Percentiles rank a stretch among this genome's conserved stretches.
Conservation (phyloP, 2,329 filamentous ascomycete genomes). For the Fusarium sp. region DNA sequence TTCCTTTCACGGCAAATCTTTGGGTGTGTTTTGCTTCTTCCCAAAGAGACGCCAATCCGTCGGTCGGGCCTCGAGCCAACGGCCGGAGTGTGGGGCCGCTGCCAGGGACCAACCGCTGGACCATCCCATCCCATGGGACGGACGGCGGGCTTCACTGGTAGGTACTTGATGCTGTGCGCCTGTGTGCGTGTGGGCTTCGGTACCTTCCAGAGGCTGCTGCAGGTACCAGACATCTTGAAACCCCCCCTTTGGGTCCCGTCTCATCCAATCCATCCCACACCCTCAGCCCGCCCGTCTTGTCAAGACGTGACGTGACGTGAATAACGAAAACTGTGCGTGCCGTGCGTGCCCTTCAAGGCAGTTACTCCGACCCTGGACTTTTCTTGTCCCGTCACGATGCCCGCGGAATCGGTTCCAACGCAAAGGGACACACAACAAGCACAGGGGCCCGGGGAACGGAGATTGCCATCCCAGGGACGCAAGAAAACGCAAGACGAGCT, state of each 20-base stretch:
- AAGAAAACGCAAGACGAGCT: neutral
- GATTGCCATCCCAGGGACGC: slow-evolving; percentile 15
- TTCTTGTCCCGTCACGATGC: slow-evolving; percentile 19
- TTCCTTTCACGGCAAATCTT: slow-evolving; percentile 13
- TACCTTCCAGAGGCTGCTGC: slow-evolving; percentile 34
- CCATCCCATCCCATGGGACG: slow-evolving; percentile 2
- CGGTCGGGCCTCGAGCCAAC: slow-evolving; percentile 34
- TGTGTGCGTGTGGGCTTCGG: slow-evolving; percentile 34
- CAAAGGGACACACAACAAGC: slow-evolving; percentile 25
- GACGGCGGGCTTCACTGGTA: slow-evolving; percentile 24
- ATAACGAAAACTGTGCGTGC: slow-evolving; percentile 7
- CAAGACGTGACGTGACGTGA: slow-evolving; percentile 17
- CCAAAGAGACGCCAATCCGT: slow-evolving; percentile 35
- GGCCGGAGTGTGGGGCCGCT: slow-evolving; percentile 44
- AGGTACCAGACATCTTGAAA: slow-evolving; percentile 41
- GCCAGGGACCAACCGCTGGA: slow-evolving; percentile 33
- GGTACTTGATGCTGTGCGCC: slow-evolving; percentile 32
- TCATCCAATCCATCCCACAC: slow-evolving; percentile 11
- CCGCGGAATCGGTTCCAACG: slow-evolving; percentile 37
- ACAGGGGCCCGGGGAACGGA: slow-evolving; percentile 33
- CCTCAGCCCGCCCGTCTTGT: slow-evolving; percentile 10
- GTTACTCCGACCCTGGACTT: slow-evolving; percentile 26
- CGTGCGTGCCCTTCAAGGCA: slow-evolving; percentile 16
- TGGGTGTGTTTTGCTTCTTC: slow-evolving; percentile 19
- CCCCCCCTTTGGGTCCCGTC: slow-evolving; percentile 22